phyloP scores from a whole-genome alignment of 2,329 filamentous ascomycete genomes.

The Phyllosticta ampelicida region DNA sequence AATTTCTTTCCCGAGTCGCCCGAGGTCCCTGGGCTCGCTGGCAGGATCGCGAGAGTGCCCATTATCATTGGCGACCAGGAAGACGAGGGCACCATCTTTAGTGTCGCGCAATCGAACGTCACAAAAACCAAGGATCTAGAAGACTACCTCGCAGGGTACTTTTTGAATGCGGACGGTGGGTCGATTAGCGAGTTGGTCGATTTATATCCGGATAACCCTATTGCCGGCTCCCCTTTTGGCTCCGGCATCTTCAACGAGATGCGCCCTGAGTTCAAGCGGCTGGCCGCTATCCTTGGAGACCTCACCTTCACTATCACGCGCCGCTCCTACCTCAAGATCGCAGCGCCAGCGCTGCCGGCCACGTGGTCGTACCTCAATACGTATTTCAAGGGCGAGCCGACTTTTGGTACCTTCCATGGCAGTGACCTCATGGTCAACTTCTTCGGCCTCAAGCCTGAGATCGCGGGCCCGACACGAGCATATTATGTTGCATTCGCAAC shows the following conservation, averaged over 20 bases:
- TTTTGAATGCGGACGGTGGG: conserved; percentile 42
- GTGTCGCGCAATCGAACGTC: conserved; percentile 58
- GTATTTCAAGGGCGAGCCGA: conserved; percentile 59
- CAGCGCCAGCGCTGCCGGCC: conserved; percentile 46
- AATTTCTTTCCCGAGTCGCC: conserved; percentile 50
- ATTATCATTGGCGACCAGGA: conserved; percentile 65
- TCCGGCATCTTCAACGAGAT: conserved; percentile 58
- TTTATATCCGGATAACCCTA: conserved; percentile 48
- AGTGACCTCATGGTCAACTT: conserved; percentile 49
- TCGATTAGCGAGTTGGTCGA: conserved; percentile 47
- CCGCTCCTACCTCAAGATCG: conserved; percentile 47
- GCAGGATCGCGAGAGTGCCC: conserved; percentile 45
- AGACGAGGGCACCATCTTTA: conserved; percentile 69
- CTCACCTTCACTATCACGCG: conserved; percentile 63
- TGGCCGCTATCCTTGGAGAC: conserved; percentile 66
- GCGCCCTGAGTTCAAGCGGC: conserved; percentile 67
- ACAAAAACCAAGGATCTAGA: conserved; percentile 49
- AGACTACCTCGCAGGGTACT: conserved; percentile 54
- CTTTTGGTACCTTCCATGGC: conserved; percentile 67
- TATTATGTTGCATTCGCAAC: conserved; percentile 68
- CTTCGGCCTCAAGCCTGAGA: conserved; percentile 41
- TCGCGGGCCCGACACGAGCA: conserved; percentile 26
- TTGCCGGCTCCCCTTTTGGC: conserved; percentile 59
- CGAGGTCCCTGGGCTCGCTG: conserved; percentile 43
- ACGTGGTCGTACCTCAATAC: conserved; percentile 66